phyloP scores from a whole-genome alignment of 495 filamentous ascomycete species.

The Pseudoneurospora amorphoporcata region DNA sequence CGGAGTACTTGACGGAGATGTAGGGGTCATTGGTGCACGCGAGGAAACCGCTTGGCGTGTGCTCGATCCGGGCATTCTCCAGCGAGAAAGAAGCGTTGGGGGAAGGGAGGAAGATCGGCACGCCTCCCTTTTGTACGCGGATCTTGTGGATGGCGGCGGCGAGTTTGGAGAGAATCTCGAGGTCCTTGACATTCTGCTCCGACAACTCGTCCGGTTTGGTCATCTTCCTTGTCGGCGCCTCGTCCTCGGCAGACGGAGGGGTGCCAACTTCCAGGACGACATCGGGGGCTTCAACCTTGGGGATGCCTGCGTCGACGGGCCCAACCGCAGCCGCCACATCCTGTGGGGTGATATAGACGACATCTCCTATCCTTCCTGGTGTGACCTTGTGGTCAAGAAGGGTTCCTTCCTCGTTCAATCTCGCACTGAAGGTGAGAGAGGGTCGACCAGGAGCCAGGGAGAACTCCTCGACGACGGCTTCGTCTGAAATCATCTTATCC shows the following conservation, averaged over 20 bases:
- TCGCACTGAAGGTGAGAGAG: constrained; percentile 73
- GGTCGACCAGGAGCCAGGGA: constrained; percentile 58
- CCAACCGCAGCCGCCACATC: constrained; percentile 43
- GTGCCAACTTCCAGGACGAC: constrained; percentile 24
- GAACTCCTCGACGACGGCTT: constrained; percentile 48
- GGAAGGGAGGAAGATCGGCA: constrained; percentile 24
- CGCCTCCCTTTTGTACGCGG: constrained; percentile 29
- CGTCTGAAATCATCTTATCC: constrained; percentile 62
- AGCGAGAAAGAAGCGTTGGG: constrained; percentile 25
- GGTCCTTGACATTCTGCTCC: constrained; percentile 17
- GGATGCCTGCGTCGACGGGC: constrained; percentile 8
- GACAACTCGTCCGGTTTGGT: constrained; percentile 24
- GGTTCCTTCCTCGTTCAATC: constrained; percentile 50
- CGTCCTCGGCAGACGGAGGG: constrained; percentile 8
- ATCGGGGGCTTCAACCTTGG: background rate
- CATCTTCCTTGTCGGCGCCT: constrained; percentile 21
- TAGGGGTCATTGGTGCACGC: constrained; percentile 27
- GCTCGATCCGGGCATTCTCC: constrained; percentile 9
- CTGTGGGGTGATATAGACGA: constrained; percentile 61
- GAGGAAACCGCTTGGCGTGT: constrained; percentile 10
- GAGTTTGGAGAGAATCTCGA: constrained; percentile 26
- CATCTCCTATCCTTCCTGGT: constrained; percentile 59
- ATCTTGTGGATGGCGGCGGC: constrained; percentile 22
- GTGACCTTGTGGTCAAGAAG: constrained; percentile 60
- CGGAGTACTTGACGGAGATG: constrained; percentile 27